Evolutionary conservation across 2,329 filamentous ascomycete genomes (phyloP).

Genomic region (Calonectria honghensis): DNA sequence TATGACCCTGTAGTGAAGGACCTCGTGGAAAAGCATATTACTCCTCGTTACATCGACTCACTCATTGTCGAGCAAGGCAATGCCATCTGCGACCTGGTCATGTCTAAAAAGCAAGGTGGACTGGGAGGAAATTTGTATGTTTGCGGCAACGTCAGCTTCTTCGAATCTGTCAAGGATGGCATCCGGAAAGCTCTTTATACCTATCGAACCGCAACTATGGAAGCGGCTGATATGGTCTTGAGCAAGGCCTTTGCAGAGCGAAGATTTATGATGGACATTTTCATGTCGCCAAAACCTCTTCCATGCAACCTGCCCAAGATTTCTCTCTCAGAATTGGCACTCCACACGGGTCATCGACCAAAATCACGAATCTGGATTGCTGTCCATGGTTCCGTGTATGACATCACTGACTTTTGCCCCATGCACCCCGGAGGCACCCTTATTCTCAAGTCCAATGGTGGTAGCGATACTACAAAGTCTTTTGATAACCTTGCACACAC

Average conservation of each 20-base stretch:
- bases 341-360: conserved; percentile 70
- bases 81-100: conserved; percentile 71
- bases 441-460: conserved; percentile 73
- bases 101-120: conserved; percentile 74
- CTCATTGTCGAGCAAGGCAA: conserved; percentile 71
- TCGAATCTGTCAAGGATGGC: conserved; percentile 73
- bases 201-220: conserved; percentile 70
- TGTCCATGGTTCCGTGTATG: conserved; percentile 72
- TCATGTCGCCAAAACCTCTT: conserved; percentile 73
- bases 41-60: conserved; percentile 71
- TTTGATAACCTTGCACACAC: conserved; percentile 74
- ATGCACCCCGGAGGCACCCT: conserved; percentile 73
- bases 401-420: conserved; percentile 71
- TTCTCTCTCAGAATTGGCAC: conserved; percentile 68
- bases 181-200: conserved; percentile 74
- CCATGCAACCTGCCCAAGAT: conserved; percentile 71
- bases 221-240: conserved; percentile 69
- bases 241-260: conserved; percentile 73
- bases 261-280: conserved; percentile 74
- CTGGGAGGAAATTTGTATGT: conserved; percentile 61
- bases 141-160: conserved; percentile 55
- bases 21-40: conserved; percentile 68
- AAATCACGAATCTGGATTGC: conserved; percentile 70
- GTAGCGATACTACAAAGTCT: conserved; percentile 71
- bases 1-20: conserved; percentile 65